Evolutionary conservation across 768 basidiomycete genomes (phyloP).

Genomic region (Leccinum uliginosum): DNA sequence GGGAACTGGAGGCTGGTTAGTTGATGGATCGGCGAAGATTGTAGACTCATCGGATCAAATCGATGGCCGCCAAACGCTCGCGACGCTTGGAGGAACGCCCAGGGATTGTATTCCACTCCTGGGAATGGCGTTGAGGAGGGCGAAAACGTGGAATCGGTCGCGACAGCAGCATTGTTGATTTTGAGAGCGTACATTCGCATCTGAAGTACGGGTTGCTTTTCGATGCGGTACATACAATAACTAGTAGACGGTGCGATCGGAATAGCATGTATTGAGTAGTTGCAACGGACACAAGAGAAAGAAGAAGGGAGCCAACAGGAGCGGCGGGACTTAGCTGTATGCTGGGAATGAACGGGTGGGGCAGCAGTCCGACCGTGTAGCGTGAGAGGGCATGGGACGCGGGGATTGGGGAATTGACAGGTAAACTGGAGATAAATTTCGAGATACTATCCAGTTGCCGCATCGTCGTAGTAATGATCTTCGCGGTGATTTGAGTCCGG

Average conservation of each 20-base stretch:
- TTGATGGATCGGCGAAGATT: constrained; percentile 34
- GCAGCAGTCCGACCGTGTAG: constrained; percentile 73
- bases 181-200: constrained; percentile 76
- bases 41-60: constrained; percentile 55
- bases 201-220: constrained; percentile 69
- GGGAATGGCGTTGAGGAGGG: constrained; percentile 74
- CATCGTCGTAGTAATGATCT: constrained; percentile 61
- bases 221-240: constrained; percentile 47
- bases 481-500: constrained; percentile 43
- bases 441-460: constrained; percentile 54
- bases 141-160: constrained; percentile 73
- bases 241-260: constrained; percentile 38
- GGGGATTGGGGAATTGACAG: constrained; percentile 67
- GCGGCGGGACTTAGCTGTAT: constrained; percentile 51
- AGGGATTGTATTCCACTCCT: constrained; percentile 58
- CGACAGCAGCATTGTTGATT: constrained; percentile 58
- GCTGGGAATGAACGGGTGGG: constrained; percentile 55
- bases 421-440: constrained; percentile 54
- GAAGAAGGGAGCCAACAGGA: constrained; percentile 73
- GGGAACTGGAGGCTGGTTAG: constrained; percentile 44
- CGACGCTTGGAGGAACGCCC: constrained; percentile 64
- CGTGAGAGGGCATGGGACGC: constrained; percentile 79
- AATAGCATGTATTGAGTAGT: constrained; percentile 37
- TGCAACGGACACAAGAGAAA: constrained; percentile 66
- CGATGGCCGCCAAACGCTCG: constrained; percentile 42